Conservation (phyloP, 2,329 filamentous ascomycete species). For the Neonectria neomacrospora region DNA sequence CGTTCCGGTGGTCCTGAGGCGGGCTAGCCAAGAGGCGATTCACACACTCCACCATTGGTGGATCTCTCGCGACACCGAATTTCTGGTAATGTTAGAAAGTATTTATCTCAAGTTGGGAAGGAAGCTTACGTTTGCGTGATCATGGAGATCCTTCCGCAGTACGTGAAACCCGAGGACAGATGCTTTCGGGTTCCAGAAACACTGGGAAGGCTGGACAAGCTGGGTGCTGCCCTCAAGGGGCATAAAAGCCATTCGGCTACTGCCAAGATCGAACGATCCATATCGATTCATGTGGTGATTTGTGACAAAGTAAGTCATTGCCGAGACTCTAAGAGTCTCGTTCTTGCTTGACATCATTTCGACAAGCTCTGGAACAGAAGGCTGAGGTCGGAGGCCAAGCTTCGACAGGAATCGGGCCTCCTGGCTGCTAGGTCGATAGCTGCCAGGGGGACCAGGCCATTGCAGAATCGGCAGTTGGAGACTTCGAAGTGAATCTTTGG, state of each 20-base stretch:
- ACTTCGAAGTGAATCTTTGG: constrained; percentile 74
- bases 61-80: constrained; percentile 87
- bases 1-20: constrained; percentile 73
- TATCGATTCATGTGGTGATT: constrained; percentile 86
- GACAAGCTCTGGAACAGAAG: constrained; percentile 78
- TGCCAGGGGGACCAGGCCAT: constrained; percentile 77
- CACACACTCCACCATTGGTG: constrained; percentile 80
- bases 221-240: constrained; percentile 77
- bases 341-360: constrained; percentile 77
- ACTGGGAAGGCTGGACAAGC: constrained; percentile 78
- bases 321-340: constrained; percentile 69
- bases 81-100: constrained; percentile 58
- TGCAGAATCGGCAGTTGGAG: constrained; percentile 81
- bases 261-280: constrained; percentile 67
- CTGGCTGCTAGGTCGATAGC: constrained; percentile 69
- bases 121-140: constrained; percentile 73
- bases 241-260: constrained; percentile 70
- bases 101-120: background rate
- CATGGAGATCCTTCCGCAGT: constrained; percentile 78
- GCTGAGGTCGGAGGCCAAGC: constrained; percentile 79
- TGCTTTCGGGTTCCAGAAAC: constrained; percentile 83
- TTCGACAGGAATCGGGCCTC: constrained; percentile 80
- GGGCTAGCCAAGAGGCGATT: constrained; percentile 77
- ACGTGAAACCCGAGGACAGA: constrained; percentile 84
- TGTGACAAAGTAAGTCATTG: constrained; percentile 84